phyloP scores from a whole-genome alignment of 495 filamentous ascomycete genomes.

The Aspergillus leporis region DNA sequence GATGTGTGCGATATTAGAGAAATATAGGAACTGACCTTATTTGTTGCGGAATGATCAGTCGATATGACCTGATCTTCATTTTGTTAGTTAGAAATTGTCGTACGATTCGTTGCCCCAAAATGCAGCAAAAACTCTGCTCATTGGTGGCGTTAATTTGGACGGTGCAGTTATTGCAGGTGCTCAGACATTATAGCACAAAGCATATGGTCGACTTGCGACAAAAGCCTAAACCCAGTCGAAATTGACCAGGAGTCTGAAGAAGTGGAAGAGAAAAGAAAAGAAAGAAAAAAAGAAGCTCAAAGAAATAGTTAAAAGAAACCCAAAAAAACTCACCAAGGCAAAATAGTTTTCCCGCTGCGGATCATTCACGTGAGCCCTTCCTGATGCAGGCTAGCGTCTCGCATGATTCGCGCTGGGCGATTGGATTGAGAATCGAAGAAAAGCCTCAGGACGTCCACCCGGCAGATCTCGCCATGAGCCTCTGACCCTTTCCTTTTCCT shows the following conservation, averaged over 20 bases:
- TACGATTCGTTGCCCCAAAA: neutral
- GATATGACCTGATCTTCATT: constrained; percentile 25
- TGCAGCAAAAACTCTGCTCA: neutral
- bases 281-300: constrained; percentile 14
- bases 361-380: constrained; percentile 27
- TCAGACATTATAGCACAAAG: constrained; percentile 2
- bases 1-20: constrained; percentile 22
- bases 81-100: neutral
- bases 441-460: constrained; percentile 14
- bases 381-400: constrained; percentile 26
- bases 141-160: constrained; percentile 11
- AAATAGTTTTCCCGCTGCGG: constrained; percentile 17
- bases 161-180: neutral
- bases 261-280: constrained; percentile 17
- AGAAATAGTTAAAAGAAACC: constrained; percentile 24
- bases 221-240: neutral
- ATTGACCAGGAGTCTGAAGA: neutral
- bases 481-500: constrained; percentile 3
- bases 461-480: constrained; percentile 1
- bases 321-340: constrained; percentile 26
- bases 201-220: neutral
- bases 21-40: constrained; percentile 27
- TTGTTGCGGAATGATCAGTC: constrained; percentile 10
- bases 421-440: constrained; percentile 12
- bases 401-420: constrained; percentile 12